phyloP scores from a whole-genome alignment of 1,284 basidiomycete species.

The Ganoderma lingzhi region DNA sequence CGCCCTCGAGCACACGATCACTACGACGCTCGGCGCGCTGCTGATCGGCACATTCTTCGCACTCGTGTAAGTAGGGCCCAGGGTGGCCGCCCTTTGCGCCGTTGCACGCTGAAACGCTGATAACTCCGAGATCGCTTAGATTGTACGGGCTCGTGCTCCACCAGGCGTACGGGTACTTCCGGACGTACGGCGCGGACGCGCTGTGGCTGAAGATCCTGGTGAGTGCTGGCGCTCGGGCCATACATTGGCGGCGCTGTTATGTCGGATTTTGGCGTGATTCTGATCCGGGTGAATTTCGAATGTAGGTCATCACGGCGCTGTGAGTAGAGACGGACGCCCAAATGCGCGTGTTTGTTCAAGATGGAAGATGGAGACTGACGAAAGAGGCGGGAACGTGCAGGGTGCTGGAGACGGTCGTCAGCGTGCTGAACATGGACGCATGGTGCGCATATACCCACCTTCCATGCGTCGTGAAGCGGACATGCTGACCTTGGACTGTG shows the following conservation, averaged over 20 bases:
- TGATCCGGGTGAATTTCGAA: neutral
- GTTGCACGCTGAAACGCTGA: neutral
- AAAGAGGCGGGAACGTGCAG: neutral
- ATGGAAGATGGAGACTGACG: neutral
- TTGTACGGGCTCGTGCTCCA: neutral
- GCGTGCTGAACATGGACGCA: neutral
- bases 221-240: neutral
- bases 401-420: neutral
- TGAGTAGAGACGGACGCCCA: neutral
- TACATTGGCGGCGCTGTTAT: neutral
- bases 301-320: neutral
- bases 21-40: neutral
- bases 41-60: neutral
- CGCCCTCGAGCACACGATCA: neutral
- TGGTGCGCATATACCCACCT: neutral
- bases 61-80: neutral
- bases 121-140: neutral
- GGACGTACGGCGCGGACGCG: neutral
- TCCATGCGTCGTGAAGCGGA: neutral
- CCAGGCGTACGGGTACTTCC: conserved; percentile 7
- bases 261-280: neutral
- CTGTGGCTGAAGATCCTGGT: neutral
- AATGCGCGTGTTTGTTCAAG: too few species aligned
- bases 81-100: neutral
- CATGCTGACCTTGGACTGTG: neutral